Base-by-base conservation (phyloP, 441 rosid species). In the Pelargonium cotyledonis region DNA sequence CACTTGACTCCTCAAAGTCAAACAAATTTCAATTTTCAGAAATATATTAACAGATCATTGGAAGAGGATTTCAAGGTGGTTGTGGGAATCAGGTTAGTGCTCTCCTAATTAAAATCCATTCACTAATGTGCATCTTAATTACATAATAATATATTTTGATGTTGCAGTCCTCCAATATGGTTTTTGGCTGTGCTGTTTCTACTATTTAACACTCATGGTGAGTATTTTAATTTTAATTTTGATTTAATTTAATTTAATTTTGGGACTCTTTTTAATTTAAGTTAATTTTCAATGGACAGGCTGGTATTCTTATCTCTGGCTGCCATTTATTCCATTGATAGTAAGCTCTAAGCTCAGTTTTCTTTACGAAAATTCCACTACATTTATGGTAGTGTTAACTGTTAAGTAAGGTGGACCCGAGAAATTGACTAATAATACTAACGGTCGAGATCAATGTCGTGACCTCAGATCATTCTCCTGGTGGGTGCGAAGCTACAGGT, bases 401-500 rank as follows among this genome's bases (percentile, higher is more conserved):
- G n/a, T n/a, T n/a, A n/a, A n/a, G n/a, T n/a, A 23, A 23, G 1
- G 26, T 23, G 26, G 26, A 23, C 26, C 23, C 12, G 0, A 0
- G 3, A 58, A 58, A 18, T 18, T 8, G 4, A 5, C 35, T 15
- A 7, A 0, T 14, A 29, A 19, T 18, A n/a, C 65, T 76, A 75
- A 78, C 84, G 92, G 82, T 85, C 60, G 79, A 79, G 65, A 80
- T 88, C 26, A 55, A 81, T 3, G 86, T 84, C 44, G 92, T 44
- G 2, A 10, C 2, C 75, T 74, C 80, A 88, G 93, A 83, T 86
- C 57, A 80, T 80, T 65, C 83, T 88, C 21, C 63, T 83, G 6
- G 88, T 84, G 61, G 93, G 92, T 4, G 83, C 92, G 1, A 88
- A 88, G 73, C 84, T 88, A 40, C 92, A 85, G 62, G 83, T 86